A percentile compares a stretch with the other conserved stretches of the same genome.
Conservation (phyloP, 805 yeast species). For the Pichia gijzeniarum region DNA sequence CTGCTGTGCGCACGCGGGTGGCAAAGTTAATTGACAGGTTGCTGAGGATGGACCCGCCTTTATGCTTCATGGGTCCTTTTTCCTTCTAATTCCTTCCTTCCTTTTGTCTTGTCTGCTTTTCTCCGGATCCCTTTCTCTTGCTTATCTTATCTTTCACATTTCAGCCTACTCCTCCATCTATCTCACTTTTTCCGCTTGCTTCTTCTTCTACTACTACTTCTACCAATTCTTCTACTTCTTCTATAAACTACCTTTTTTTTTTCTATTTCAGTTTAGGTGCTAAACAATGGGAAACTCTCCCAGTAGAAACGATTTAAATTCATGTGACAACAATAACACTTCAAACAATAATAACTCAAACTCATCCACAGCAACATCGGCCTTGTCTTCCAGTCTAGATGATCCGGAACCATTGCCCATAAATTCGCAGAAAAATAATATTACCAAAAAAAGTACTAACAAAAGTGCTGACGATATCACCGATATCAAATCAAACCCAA, state of each 20-base stretch:
- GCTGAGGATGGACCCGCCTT: no score
- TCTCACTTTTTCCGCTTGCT: no score
- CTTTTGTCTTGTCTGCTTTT: no score
- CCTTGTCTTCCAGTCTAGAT: slow-evolving; percentile 9
- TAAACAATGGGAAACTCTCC: slow-evolving; percentile 33
- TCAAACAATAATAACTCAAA: neutral
- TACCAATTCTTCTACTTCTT: neutral
- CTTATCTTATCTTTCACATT: no score
- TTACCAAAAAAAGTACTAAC: neutral
- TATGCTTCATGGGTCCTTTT: no score
- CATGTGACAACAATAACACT: slow-evolving; percentile 1
- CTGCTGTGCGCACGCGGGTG: no score
- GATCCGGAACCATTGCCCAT: slow-evolving; percentile 14
- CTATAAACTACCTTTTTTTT: neutral
- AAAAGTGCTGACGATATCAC: no score
- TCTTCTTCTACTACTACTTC: neutral
- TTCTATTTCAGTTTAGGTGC: neutral
- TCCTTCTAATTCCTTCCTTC: no score
- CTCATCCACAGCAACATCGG: slow-evolving; percentile 30
- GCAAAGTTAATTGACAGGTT: no score
- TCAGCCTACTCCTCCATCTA: no score
- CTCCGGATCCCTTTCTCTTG: no score
- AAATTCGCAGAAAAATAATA: neutral
- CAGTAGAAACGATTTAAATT: slow-evolving; percentile 31
- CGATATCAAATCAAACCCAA: neutral